Evolutionary conservation across 1,139 yeast species (phyloP).

Genomic region (Hansenula lynferdii): DNA sequence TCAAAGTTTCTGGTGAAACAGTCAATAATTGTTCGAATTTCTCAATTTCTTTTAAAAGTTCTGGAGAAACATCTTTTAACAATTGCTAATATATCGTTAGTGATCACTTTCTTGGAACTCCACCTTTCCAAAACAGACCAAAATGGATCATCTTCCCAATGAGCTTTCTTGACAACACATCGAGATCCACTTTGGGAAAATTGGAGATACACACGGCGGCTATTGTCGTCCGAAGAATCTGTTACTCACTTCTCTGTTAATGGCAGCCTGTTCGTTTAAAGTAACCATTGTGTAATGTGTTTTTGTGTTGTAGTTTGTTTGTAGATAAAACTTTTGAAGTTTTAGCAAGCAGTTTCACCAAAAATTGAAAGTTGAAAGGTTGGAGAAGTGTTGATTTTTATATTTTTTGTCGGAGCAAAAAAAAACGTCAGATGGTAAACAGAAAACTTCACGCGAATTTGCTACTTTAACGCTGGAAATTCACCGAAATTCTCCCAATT

Average conservation of each 20-base stretch:
- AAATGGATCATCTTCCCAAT: too few species aligned
- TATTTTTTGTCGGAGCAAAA: not conserved
- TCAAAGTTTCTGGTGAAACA: slow-evolving; percentile 54
- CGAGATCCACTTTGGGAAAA: too few species aligned
- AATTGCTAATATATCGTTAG: slow-evolving; percentile 39
- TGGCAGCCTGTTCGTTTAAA: slow-evolving; percentile 8
- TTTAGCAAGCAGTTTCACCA: too few species aligned
- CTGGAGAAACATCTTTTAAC: slow-evolving; percentile 68
- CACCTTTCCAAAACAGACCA: too few species aligned
- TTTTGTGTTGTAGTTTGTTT: too few species aligned
- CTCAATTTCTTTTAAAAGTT: slow-evolving; percentile 53
- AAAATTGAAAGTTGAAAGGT: not conserved
- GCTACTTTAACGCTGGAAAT: too few species aligned
- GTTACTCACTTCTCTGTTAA: slow-evolving; percentile 14
- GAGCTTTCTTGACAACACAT: too few species aligned
- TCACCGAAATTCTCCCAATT: not conserved
- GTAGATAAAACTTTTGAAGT: too few species aligned
- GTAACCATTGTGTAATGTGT: slow-evolving; percentile 4
- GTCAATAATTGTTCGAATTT: slow-evolving; percentile 61
- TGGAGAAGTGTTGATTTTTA: slow-evolving; percentile 1
- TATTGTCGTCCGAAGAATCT: too few species aligned
- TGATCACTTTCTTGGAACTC: too few species aligned
- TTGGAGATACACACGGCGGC: too few species aligned
- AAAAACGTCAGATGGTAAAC: slow-evolving; percentile 3
- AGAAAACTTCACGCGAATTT: too few species aligned